Percentiles rank a stretch among this genome's conserved stretches.
phyloP scores from a whole-genome alignment of 805 yeast species.

The Saturnispora kantuleensis region DNA sequence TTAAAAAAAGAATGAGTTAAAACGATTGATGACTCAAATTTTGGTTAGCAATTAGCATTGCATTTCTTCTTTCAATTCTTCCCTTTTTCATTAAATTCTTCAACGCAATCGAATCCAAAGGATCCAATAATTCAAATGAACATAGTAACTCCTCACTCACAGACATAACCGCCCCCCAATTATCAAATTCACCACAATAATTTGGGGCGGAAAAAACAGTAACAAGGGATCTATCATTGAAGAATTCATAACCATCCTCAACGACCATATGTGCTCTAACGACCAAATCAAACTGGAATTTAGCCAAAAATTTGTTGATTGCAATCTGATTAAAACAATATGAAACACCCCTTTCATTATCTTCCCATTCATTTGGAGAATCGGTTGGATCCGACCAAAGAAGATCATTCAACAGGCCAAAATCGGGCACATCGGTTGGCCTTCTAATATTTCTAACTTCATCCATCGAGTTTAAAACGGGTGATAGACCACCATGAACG shows the following conservation, averaged over 20 bases:
- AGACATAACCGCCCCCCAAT: constrained; percentile 98
- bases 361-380: constrained; percentile 77
- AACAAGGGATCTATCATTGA: constrained; percentile 60
- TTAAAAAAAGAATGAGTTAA: background rate
- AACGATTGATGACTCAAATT: constrained; percentile 5
- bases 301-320: constrained; percentile 62
- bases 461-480: constrained; percentile 62
- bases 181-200: constrained; percentile 77
- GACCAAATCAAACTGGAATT: constrained; percentile 71
- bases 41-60: constrained; percentile 23
- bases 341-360: constrained; percentile 76
- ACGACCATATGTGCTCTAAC: constrained; percentile 87
- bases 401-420: constrained; percentile 66
- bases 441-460: constrained; percentile 67
- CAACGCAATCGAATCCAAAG: constrained; percentile 84
- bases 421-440: constrained; percentile 83
- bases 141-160: constrained; percentile 89
- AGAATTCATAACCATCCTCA: constrained; percentile 71
- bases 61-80: constrained; percentile 72
- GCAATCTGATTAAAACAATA: constrained; percentile 75
- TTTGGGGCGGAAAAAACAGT: constrained; percentile 71
- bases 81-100: constrained; percentile 93
- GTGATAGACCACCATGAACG: constrained; percentile 78
- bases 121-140: constrained; percentile 87
- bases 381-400: constrained; percentile 85